These are phyloP conservation scores for Hypoxylon rickii DNA, from an alignment of 495 filamentous ascomycete genomes.

Conservation along the genomic window DNA sequence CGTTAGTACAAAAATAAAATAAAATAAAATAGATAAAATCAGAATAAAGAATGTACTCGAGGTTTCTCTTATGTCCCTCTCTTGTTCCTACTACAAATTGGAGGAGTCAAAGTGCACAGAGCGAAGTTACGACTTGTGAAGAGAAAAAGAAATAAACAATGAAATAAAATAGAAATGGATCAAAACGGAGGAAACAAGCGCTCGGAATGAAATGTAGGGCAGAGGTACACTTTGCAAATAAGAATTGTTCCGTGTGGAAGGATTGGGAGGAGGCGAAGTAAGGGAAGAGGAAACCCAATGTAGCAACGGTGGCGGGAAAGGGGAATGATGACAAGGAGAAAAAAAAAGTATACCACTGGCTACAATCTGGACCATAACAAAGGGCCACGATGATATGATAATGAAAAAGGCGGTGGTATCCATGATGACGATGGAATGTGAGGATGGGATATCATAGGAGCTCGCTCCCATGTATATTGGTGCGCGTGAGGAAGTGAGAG, in stretches of 20 bases:
- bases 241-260: slow-evolving; percentile 16
- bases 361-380: slow-evolving; percentile 18
- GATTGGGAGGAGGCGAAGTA: slow-evolving; percentile 32
- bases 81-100: slow-evolving; percentile 32
- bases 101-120: slow-evolving; percentile 22
- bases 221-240: slow-evolving; percentile 18
- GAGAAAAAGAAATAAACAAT: slow-evolving; percentile 2
- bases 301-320: slow-evolving; percentile 22
- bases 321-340: not conserved
- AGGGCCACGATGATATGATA: slow-evolving; percentile 10
- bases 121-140: slow-evolving; percentile 10
- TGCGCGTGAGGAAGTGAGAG: slow-evolving; percentile 3
- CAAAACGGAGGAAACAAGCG: slow-evolving; percentile 20
- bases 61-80: no score
- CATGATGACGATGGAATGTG: slow-evolving; percentile 10
- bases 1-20: slow-evolving; percentile 30
- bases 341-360: slow-evolving; percentile 28
- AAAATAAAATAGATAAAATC: slow-evolving; percentile 26
- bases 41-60: no score
- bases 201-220: slow-evolving; percentile 2
- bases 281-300: slow-evolving; percentile 5
- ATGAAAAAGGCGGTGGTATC: slow-evolving; percentile 3
- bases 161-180: slow-evolving; percentile 24
- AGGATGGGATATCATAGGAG: slow-evolving; percentile 21
- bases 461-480: slow-evolving; percentile 14